Evolutionary conservation across 2,329 filamentous ascomycete species (phyloP), one percentile per base, ranked within the genome.

Genomic region (Aschersonia sp.): DNA sequence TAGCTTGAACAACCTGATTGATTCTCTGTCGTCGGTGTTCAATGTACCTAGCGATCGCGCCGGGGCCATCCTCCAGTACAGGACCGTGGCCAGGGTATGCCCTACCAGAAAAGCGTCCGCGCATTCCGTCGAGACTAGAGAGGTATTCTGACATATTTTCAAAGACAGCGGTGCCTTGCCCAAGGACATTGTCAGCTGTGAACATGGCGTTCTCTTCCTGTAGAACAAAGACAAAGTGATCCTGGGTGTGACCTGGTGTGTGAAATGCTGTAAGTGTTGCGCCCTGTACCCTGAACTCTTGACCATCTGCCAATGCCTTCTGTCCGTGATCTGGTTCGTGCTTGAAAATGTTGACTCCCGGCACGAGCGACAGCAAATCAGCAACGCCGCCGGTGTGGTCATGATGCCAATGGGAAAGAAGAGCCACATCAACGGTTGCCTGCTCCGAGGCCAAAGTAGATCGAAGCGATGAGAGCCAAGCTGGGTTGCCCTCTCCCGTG

Each of bases 321-420:
- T 82, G 77, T 0, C 63, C 68, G 3, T 66, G 56, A 1, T 62
- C 65, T 0, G 84, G 81, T 38, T 77, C 65, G 54, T 80, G 69
- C 62, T 92, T 91, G 65, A 81, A 78, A 40, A 92, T 64, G 29
- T 68, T 69, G 5, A 75, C 79, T 20, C 72, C 60, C 0, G 85
- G 83, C n/a, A 73, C 85, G 30, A 83, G 60, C 10, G 67, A 63
- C 20, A 81, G 68, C 1, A 96, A 69, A 56, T 94, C 80, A 3
- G 67, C 61, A 30, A 96, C 75, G 5, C 92, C 92, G 30, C 81
- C 78, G 5, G 82, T 75, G 60, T 98, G 92, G 59, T 98, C 92
- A 42, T 70, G 76, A 60, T 98, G 92, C 88, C 89, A 94, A 63
- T 98, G 92, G 0, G 89, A 94, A 45, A 98, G 71, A 29, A 98